Evolutionary conservation across 2,329 filamentous ascomycete genomes (phyloP), one percentile per base, ranked within the genome.

Genomic region (Rasamsonia emersonii): DNA sequence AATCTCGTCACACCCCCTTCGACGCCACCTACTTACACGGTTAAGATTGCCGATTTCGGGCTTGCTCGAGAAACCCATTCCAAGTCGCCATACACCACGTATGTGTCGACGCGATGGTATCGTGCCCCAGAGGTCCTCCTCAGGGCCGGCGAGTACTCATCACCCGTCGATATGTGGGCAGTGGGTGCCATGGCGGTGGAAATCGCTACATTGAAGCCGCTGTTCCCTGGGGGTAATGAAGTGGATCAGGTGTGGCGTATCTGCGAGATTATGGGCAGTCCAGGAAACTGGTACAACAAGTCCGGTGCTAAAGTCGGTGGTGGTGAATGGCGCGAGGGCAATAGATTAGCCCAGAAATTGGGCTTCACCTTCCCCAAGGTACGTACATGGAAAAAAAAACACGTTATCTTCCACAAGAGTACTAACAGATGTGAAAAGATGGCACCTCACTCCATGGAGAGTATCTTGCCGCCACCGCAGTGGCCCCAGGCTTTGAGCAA

Each of bases 161-260:
- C 91, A 0, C 91, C 91, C 0, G 91, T 98, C 3, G 91, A 98
- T 53, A 96, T 98, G 48, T 98, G 91, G 91, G 91, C 91, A 1
- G 78, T 98, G 24, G 91, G 91, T 50, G 91, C 91, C 13, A 98
- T 98, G 91, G 91, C 91, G 5, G 91, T 98, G 8, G 91, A 98
- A 58, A 83, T 98, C 41, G 91, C 91, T 16, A 98, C 91, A 0
- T 59, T 98, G 37, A 98, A 96, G 67, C 91, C 91, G 11, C 68
- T 98, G 8, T 98, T 98, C 68, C 91, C 91, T 8, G 91, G 91
- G 47, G 86, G 86, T 52, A 98, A 98, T 55, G 91, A 98, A 65
- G 91, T 98, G 1, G 91, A 98, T 49, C 91, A 98, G 59, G 91
- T 98, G 2, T 98, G 91, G 91, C 80, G 91, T 46, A 85, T 98